Percentiles rank a stretch among this genome's conserved stretches.
Conservation (phyloP, 306 rosid genomes). For the Rosa rugosa region DNA sequence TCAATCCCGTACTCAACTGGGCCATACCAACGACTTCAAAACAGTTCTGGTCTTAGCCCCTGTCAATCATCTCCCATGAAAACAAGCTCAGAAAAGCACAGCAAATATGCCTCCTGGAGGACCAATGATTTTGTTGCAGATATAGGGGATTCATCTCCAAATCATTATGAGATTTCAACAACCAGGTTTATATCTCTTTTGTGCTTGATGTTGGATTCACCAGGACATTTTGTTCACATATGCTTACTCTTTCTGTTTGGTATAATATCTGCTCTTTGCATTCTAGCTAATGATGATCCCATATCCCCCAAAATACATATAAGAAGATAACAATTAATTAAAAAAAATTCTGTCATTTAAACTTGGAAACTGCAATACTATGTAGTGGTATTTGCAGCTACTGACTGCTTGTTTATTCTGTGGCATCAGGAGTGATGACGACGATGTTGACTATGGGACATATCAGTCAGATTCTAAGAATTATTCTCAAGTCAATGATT, state of each 20-base stretch:
- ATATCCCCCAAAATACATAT: not conserved
- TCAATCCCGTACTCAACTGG: slow-evolving; percentile 59
- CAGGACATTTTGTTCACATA: slow-evolving; percentile 10
- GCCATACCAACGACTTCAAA: slow-evolving; percentile 49
- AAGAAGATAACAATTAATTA: not conserved
- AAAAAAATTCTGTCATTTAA: not conserved
- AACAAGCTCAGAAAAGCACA: slow-evolving; percentile 39
- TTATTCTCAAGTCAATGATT: slow-evolving; percentile 53
- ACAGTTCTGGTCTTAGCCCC: slow-evolving; percentile 43
- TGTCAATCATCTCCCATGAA: slow-evolving; percentile 49
- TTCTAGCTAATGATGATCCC: not conserved
- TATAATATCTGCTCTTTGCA: slow-evolving; percentile 14
- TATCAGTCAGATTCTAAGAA: slow-evolving; percentile 57
- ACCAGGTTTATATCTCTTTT: slow-evolving; percentile 45
- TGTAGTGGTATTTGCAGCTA: slow-evolving; percentile 13
- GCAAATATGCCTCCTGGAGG: slow-evolving; percentile 37
- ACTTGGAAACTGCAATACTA: not conserved
- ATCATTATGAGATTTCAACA: slow-evolving; percentile 36
- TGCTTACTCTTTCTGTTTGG: slow-evolving; percentile 17
- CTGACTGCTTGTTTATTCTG: slow-evolving; percentile 31
- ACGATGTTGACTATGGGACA: slow-evolving; percentile 48
- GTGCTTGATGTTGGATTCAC: slow-evolving; percentile 19
- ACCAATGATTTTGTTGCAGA: slow-evolving; percentile 49
- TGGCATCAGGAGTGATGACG: slow-evolving; percentile 69
- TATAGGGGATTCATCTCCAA: slow-evolving; percentile 39